Evolutionary conservation across 768 basidiomycete species (phyloP).

Genomic region (Russula olivacea): DNA sequence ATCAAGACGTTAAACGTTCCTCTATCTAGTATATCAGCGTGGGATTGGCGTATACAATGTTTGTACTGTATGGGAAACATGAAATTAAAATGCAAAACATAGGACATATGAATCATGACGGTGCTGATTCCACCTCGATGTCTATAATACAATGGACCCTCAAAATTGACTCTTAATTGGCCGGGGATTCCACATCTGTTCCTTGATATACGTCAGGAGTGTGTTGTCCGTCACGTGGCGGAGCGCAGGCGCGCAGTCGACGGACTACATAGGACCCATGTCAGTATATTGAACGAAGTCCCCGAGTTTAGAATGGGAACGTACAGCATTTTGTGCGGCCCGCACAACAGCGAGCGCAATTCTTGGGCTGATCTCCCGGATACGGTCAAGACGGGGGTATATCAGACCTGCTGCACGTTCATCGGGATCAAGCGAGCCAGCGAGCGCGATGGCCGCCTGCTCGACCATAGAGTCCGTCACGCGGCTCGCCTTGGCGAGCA

Average conservation of each 20-base stretch:
- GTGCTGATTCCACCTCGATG: neutral
- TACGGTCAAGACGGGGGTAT: conserved; percentile 80
- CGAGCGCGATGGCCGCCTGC: conserved; percentile 75
- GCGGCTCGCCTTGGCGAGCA: conserved; percentile 59
- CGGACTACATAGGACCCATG: conserved; percentile 21
- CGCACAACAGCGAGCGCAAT: conserved; percentile 75
- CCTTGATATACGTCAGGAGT: conserved; percentile 47
- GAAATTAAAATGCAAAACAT: conserved; percentile 7
- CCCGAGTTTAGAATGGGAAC: conserved; percentile 27
- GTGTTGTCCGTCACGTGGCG: conserved; percentile 51
- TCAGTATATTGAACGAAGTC: conserved; percentile 7
- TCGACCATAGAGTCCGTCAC: conserved; percentile 90
- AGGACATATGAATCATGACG: neutral
- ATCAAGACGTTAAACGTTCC: conserved; percentile 9
- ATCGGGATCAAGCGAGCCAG: conserved; percentile 60
- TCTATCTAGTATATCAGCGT: conserved; percentile 4
- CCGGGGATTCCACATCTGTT: conserved; percentile 70
- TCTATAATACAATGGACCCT: neutral
- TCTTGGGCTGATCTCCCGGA: conserved; percentile 75
- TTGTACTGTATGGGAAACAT: conserved; percentile 14
- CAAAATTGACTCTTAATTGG: conserved; percentile 12
- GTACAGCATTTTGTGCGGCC: conserved; percentile 68
- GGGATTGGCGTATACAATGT: neutral
- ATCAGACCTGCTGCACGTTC: conserved; percentile 63
- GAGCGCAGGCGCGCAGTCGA: conserved; percentile 37